These are phyloP conservation scores for Immersiella caudata DNA, from an alignment of 495 filamentous ascomycete genomes.

Conservation along the genomic window DNA sequence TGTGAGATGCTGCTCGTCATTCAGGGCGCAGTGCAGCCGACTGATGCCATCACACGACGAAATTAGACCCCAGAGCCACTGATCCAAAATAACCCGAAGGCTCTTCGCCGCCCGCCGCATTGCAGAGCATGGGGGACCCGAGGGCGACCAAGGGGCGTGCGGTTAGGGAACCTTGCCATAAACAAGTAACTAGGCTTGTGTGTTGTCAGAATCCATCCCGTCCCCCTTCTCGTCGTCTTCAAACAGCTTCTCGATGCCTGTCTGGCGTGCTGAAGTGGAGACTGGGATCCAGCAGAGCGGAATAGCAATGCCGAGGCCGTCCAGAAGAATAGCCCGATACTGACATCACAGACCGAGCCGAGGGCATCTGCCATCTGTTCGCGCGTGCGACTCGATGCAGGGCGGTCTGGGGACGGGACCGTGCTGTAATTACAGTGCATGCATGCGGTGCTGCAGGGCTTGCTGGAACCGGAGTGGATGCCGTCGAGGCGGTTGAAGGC, in stretches of 20 bases:
- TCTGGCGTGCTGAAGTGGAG: not conserved
- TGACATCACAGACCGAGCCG: not conserved
- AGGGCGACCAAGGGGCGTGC: not conserved
- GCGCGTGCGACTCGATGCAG: slow-evolving; percentile 9
- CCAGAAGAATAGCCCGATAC: not conserved
- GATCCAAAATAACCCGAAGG: slow-evolving; percentile 29
- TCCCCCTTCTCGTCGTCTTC: not conserved
- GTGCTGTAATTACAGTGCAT: slow-evolving; percentile 11
- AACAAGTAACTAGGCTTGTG: too few species aligned
- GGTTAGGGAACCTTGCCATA: not conserved
- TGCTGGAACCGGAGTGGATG: slow-evolving; percentile 15
- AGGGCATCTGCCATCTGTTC: not conserved
- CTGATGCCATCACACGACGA: slow-evolving; percentile 30
- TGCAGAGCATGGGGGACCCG: not conserved
- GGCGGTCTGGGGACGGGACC: not conserved
- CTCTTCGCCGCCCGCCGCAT: not conserved
- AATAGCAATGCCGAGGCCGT: not conserved
- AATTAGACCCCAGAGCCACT: slow-evolving; percentile 26
- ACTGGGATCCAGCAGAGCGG: not conserved
- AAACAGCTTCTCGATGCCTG: not conserved
- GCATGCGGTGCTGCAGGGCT: slow-evolving; percentile 15
- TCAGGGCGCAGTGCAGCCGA: slow-evolving; percentile 25
- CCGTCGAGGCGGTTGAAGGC: slow-evolving; percentile 10
- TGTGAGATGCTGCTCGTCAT: slow-evolving; percentile 27
- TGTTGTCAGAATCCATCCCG: not conserved